Base-by-base conservation (phyloP, 2,329 filamentous ascomycete genomes). In the Monosporascus sp. region DNA sequence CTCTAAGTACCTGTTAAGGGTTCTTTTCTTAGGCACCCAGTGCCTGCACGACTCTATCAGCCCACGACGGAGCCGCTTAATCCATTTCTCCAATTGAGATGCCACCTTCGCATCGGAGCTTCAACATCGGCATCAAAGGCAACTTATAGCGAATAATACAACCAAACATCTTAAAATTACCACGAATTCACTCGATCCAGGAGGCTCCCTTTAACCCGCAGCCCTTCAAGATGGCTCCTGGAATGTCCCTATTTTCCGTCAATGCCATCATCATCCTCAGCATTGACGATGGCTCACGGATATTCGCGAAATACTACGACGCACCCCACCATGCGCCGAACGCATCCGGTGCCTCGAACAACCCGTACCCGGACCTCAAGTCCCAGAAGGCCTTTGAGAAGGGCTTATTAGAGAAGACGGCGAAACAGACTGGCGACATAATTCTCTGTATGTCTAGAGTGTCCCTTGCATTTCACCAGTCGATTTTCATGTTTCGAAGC, bases 311-410 rank as follows among this genome's bases (percentile, higher is more conserved):
- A 79, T 70, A 70, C 69, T 65, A 70, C 71, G 74, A 72, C 72
- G 77, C 72, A 76, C 88, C 71, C 72, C 87, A 76, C 67, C 70
- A 72, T 57, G 68, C 68, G 51, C 62, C 65, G 42, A 62, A 57
- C 57, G 70, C 73, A 54, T 71, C 79, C 52, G 74, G 78, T 60
- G 77, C 82, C 62, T 75, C 81, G 50, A 75, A 73, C 61, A 90
- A 88, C 68, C 90, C 92, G 22, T 97, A 97, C 73, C 79, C 89
- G 54, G 90, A 90, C 54, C 74, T 94, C 52, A 97, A 97, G 77
- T 85, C 95, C 63, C 94, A 99, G 75, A 96, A 95, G 72, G 82
- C 89, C 2, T 99, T 99, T 67, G 94, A 99, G 74, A 97, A 97
- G 77, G 94, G 92, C 6, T 82, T 99, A 39, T 76, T 97, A 55